phyloP scores from a whole-genome alignment of 2,329 filamentous ascomycete species.

The Teratosphaeria viscida region DNA sequence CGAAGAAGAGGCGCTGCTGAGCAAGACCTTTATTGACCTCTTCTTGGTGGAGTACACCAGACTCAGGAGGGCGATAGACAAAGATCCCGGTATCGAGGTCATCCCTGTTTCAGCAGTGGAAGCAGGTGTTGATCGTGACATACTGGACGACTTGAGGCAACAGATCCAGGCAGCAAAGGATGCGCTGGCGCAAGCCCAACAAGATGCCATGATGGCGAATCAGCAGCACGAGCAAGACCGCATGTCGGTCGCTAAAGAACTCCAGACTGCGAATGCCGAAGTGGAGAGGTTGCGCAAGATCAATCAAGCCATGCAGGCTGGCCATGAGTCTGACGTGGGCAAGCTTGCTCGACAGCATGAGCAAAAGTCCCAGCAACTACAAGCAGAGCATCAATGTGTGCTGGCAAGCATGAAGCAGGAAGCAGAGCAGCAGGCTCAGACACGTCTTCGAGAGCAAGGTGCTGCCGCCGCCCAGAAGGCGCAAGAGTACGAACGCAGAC shows the following conservation, averaged over 20 bases:
- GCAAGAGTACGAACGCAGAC: conserved; percentile 18
- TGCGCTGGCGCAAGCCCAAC: conserved; percentile 46
- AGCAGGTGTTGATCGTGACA: conserved; percentile 84
- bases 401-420: conserved; percentile 17
- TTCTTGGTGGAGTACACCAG: conserved; percentile 93
- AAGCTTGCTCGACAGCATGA: conserved; percentile 40
- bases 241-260: conserved; percentile 37
- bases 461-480: conserved; percentile 16
- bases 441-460: conserved; percentile 16
- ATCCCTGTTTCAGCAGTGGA: conserved; percentile 71
- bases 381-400: conserved; percentile 26
- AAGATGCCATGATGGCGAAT: conserved; percentile 43
- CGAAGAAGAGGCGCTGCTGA: conserved; percentile 43
- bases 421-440: conserved; percentile 18
- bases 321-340: conserved; percentile 48
- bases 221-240: conserved; percentile 44
- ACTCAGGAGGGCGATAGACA: conserved; percentile 72
- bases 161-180: conserved; percentile 66
- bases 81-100: conserved; percentile 79
- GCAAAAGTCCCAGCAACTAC: conserved; percentile 16
- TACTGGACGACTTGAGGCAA: conserved; percentile 73
- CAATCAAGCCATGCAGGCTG: conserved; percentile 60
- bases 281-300: conserved; percentile 48
- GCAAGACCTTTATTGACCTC: conserved; percentile 79
- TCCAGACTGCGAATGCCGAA: conserved; percentile 32